A percentile compares a stretch with the other conserved stretches of the same genome.
phyloP scores from a whole-genome alignment of 2,329 filamentous ascomycete genomes.

The Hymenoscyphus infarciens region DNA sequence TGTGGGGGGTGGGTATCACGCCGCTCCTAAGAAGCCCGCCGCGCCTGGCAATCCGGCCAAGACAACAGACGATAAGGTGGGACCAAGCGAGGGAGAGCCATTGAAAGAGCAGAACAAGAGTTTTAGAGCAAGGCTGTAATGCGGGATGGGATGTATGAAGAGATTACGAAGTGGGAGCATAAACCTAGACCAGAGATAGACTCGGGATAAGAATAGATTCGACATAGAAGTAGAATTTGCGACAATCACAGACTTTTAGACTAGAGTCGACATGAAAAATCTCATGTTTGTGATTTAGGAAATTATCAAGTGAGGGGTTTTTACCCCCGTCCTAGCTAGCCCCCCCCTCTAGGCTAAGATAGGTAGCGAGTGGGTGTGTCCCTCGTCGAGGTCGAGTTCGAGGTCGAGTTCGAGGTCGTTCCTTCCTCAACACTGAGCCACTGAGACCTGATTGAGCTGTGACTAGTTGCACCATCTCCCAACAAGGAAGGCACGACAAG shows the following conservation, averaged over 20 bases:
- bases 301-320: too few species aligned
- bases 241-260: background rate
- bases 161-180: background rate
- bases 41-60: slow-evolving; percentile 35
- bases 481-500: too few species aligned
- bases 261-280: background rate
- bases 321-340: too few species aligned
- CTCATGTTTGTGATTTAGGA: background rate
- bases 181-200: background rate
- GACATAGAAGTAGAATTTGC: background rate
- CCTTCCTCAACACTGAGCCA: too few species aligned
- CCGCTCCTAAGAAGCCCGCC: slow-evolving; percentile 53
- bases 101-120: slow-evolving; percentile 36
- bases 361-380: too few species aligned
- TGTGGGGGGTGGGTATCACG: slow-evolving; percentile 51
- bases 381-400: too few species aligned
- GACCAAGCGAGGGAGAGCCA: slow-evolving; percentile 39
- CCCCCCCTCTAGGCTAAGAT: too few species aligned
- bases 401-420: too few species aligned
- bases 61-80: slow-evolving; percentile 32
- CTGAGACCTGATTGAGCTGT: too few species aligned
- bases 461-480: too few species aligned
- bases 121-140: slow-evolving; percentile 17
- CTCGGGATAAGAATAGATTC: too few species aligned
- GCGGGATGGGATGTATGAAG: background rate